Conservation (phyloP, 2,329 filamentous ascomycete species). For the Pseudocercospora ulei region DNA sequence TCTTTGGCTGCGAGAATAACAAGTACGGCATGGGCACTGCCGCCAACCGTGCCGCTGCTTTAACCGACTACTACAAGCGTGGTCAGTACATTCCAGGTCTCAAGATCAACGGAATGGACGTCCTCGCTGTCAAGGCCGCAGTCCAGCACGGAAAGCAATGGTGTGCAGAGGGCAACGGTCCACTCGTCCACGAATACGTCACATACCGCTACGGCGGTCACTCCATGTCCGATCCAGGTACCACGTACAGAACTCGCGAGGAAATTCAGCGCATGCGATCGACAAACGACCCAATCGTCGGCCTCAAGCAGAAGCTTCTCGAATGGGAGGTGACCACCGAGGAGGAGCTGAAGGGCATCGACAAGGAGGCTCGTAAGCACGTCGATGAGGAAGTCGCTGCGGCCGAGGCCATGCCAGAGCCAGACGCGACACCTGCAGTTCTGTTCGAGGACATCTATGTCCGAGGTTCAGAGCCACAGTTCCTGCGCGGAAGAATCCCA, state of each 20-base stretch:
- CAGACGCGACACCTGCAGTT: conserved; percentile 69
- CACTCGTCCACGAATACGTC: conserved; percentile 94
- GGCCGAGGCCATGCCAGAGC: conserved; percentile 77
- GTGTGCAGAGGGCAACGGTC: conserved; percentile 72
- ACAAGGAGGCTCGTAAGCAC: conserved; percentile 79
- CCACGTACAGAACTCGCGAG: conserved; percentile 95
- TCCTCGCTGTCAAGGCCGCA: conserved; percentile 92
- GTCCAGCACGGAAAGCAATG: conserved; percentile 89
- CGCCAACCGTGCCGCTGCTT: conserved; percentile 80
- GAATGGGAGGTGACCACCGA: conserved; percentile 88
- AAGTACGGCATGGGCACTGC: conserved; percentile 99
- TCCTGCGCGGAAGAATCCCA: conserved; percentile 73
- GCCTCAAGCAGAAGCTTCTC: conserved; percentile 93
- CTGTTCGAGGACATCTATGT: conserved; percentile 97
- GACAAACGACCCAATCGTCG: conserved; percentile 95
- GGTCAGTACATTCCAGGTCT: conserved; percentile 98
- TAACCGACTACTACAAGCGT: conserved; percentile 99
- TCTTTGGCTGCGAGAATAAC: conserved; percentile 99
- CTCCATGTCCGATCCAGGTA: conserved; percentile 99
- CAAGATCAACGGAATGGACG: conserved; percentile 99
- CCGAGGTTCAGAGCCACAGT: conserved; percentile 73
- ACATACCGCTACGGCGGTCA: conserved; percentile 99
- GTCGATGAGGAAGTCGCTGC: conserved; percentile 84
- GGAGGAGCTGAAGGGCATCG: conserved; percentile 90
- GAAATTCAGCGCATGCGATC: conserved; percentile 99